Conservation (phyloP, 805 yeast species). For the Barnettozyma wickerhamii region DNA sequence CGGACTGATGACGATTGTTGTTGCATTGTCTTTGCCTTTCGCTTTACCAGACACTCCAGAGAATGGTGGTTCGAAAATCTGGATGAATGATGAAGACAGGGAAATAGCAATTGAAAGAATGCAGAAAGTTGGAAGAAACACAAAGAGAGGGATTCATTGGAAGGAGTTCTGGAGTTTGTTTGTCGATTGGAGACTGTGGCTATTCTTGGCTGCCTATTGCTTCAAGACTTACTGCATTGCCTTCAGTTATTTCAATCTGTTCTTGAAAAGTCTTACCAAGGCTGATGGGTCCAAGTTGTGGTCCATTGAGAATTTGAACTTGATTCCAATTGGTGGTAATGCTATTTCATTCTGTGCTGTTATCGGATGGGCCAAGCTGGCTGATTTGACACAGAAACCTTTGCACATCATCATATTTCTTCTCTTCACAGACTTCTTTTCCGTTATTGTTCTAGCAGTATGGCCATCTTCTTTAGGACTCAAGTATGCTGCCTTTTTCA, state of each 20-base stretch:
- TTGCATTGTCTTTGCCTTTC: slow-evolving; percentile 33
- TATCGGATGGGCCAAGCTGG: slow-evolving; percentile 12
- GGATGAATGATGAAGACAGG: slow-evolving; percentile 30
- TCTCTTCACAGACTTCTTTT: slow-evolving; percentile 7
- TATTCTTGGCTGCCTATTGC: slow-evolving; percentile 14
- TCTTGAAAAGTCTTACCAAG: slow-evolving; percentile 13
- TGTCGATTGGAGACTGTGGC: slow-evolving; percentile 11
- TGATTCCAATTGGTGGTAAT: slow-evolving; percentile 21
- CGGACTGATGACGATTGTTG: slow-evolving; percentile 14
- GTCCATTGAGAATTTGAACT: slow-evolving; percentile 13
- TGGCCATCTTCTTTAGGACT: slow-evolving; percentile 11
- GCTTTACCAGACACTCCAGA: slow-evolving; percentile 35
- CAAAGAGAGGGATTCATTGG: slow-evolving; percentile 9
- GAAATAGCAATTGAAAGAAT: slow-evolving; percentile 25
- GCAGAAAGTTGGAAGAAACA: slow-evolving; percentile 13
- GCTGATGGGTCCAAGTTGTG: slow-evolving; percentile 12
- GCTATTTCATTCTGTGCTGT: slow-evolving; percentile 14
- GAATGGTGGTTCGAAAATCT: slow-evolving; percentile 23
- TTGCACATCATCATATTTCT: slow-evolving; percentile 2
- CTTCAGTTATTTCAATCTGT: slow-evolving; percentile 13
- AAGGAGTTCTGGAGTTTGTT: slow-evolving; percentile 5
- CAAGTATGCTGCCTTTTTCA: slow-evolving; percentile 15
- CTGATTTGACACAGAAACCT: slow-evolving; percentile 15
- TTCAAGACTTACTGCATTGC: slow-evolving; percentile 9
- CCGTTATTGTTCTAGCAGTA: slow-evolving; percentile 8